phyloP scores from a whole-genome alignment of 1,284 basidiomycete genomes.

The Fomitopsis pinicola region DNA sequence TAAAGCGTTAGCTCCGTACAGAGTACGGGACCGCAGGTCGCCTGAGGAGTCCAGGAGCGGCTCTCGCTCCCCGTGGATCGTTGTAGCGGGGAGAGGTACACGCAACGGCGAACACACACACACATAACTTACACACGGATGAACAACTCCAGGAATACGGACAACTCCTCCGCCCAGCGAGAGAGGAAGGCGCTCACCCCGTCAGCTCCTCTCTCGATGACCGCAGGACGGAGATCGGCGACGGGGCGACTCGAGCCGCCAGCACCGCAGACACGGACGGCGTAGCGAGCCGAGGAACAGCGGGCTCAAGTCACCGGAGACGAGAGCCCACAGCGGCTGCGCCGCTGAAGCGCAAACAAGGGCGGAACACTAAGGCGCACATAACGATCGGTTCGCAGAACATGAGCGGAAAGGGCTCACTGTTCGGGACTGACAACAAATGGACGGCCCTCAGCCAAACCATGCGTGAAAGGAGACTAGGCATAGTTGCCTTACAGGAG shows the following conservation, averaged over 20 bases:
- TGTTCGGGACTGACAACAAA: background rate
- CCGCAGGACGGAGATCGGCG: too few species aligned
- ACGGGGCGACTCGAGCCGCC: too few species aligned
- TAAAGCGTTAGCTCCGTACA: background rate
- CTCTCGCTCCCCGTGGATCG: background rate
- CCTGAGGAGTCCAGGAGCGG: background rate
- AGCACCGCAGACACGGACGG: too few species aligned
- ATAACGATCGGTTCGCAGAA: background rate
- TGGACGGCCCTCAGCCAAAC: background rate
- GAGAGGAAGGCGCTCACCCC: background rate
- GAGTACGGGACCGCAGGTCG: background rate
- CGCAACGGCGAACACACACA: background rate
- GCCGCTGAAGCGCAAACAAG: too few species aligned
- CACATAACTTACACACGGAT: background rate
- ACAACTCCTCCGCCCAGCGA: background rate
- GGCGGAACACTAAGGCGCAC: background rate
- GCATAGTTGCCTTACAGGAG: background rate
- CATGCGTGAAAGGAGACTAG: background rate
- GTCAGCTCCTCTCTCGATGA: background rate
- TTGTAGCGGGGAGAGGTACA: background rate
- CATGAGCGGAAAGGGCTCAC: background rate
- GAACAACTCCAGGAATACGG: background rate
- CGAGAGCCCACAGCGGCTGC: background rate
- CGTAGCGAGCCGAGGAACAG: too few species aligned
- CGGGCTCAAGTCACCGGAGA: too few species aligned